Base-by-base conservation (phyloP, 768 basidiomycete species). In the Grammothele lineata region DNA sequence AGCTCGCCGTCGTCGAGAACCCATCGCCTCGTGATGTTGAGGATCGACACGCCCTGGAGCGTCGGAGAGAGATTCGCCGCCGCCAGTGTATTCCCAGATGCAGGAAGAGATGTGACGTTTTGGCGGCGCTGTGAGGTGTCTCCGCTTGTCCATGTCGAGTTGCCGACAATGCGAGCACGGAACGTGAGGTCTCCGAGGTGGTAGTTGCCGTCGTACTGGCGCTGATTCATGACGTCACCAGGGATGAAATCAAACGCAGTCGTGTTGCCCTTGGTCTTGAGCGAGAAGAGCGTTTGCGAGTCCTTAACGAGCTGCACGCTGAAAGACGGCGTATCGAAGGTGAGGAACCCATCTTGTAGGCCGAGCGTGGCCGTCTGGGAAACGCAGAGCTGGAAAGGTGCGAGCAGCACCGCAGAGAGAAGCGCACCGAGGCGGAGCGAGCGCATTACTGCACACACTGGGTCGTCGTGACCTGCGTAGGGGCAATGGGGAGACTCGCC, bases 151-250 rank as follows among this genome's bases (percentile, higher is more conserved):
- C 77, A 79, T 7, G 69, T 53, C 2, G 68, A 69, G 19, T 71
- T 65, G 27, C 76, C 77, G 5, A 67, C 69, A 36, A 60, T 59
- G 11, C 78, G 69, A 32, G 69, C 76, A 26, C 77, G 67, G 51
- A 77, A 78, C 14, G 76, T 78, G 37, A 79, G 66, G 51, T 80
- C 77, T 1, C 78, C 78, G 5, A 80, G 66, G 58, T 80, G 78
- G 51, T 78, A 76, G 48, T 75, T 73, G 5, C 69, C 63, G 48
- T 80, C 74, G 39, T 62, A 65, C 43, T 73, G 68, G 7, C 76
- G 73, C 34, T 63, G 54, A 18, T 70, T 55, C 76, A 80, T 78
- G 55, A 70, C 63, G 57, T 79, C 77, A 0, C 69, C 57, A 5
- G 78, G 76, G 17, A 78, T 71, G 48, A 78, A 80, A 54, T 80